Evolutionary conservation across 2,329 filamentous ascomycete genomes (phyloP), one percentile per base, ranked within the genome.

Genomic region (Colletotrichum sansevieriae): DNA sequence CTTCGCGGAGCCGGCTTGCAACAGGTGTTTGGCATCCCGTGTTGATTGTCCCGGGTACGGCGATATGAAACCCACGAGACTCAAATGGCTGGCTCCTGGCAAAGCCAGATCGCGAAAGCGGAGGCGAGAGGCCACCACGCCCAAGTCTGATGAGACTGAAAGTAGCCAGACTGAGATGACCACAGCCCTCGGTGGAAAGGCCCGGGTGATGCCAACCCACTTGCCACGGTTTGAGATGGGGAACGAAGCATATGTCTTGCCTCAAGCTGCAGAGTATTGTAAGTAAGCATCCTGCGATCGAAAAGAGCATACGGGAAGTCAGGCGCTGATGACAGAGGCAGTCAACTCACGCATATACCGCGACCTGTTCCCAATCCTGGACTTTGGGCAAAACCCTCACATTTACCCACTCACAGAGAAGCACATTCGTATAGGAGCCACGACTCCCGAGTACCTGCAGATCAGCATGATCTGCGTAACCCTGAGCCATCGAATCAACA

Each of bases 401-500:
- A 59, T 78, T 47, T 77, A 76, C 59, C 60, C 46, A 2, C 69
- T 79, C 52, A 73, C 75, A 2, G 63, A 33, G 3, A 59, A 10
- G 12, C 54, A 65, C 41, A 20, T 65, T 37, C 54, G 43, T 10
- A 33, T 54, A 12, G 62, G 33, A 12, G 44, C 54, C 13, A 43
- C 22, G 44, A 15, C 15, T 13, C 62, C 62, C 6, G 54, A 58
- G 9, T 52, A 59, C 18, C 15, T 65, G 4, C 43, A 33, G 33
- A 46, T 59, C 29, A 71, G 72, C n/a, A 71, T 78, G 10, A 62
- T 78, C 39, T 78, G 77, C 64, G 74, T 78, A 71, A 71, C 74
- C 4, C 56, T 80, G 13, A 76, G 73, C 39, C 78, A 81, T 58
- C 74, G 76, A 46, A 74, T 79, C 20, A 79, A 78, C 70, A 73